A percentile compares a stretch with the other conserved stretches of the same genome.
Evolutionary conservation across 805 yeast species (phyloP).

Genomic region (Sporopachydermia lactativora): DNA sequence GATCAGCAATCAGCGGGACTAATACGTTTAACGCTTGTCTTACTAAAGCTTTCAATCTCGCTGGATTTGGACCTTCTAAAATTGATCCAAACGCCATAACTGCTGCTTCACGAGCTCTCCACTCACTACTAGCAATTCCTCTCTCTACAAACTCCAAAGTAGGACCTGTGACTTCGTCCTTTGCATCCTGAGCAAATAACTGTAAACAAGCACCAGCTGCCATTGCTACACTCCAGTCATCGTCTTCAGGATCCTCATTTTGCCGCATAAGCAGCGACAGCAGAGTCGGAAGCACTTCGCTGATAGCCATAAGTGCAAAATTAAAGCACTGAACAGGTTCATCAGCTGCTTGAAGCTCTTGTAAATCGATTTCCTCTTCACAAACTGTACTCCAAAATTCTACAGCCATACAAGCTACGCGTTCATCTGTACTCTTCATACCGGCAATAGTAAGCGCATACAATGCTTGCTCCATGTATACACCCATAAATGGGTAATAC

Average conservation of each 20-base stretch:
- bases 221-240: constrained; percentile 96
- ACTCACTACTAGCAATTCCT: constrained; percentile 43
- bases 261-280: constrained; percentile 70
- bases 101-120: constrained; percentile 94
- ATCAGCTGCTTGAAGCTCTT: constrained; percentile 41
- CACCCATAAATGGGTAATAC: constrained; percentile 80
- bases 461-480: constrained; percentile 95
- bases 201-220: constrained; percentile 97
- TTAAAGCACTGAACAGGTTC: constrained; percentile 42
- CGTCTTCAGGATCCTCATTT: constrained; percentile 88
- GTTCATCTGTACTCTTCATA: constrained; percentile 73
- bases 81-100: constrained; percentile 99
- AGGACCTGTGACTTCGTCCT: constrained; percentile 73
- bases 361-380: constrained; percentile 85
- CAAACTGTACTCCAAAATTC: constrained; percentile 99
- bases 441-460: constrained; percentile 83
- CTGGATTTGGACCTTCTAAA: constrained; percentile 82
- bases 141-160: constrained; percentile 73
- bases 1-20: constrained; percentile 58
- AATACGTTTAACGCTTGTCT: constrained; percentile 78
- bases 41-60: constrained; percentile 50
- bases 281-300: constrained; percentile 79
- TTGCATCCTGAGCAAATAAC: constrained; percentile 83
- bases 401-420: constrained; percentile 94
- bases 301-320: constrained; percentile 74